Base-by-base conservation (phyloP, 2,329 filamentous ascomycete species). In the Paracoccidioides lutzii region DNA sequence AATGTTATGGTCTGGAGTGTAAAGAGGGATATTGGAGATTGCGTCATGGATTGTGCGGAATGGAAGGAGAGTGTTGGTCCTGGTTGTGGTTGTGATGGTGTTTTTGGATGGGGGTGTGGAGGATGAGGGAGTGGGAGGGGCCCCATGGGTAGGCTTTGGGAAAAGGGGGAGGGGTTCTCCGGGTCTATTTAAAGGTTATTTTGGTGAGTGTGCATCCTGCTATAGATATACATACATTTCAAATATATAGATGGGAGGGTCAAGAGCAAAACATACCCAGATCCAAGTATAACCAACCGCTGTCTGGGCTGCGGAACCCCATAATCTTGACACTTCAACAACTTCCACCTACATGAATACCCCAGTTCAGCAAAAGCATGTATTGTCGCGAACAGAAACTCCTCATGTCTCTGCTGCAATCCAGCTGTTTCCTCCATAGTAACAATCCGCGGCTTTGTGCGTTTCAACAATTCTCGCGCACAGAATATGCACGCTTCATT, bases 341-440 rank as follows among this genome's bases (percentile, higher is more conserved):
- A 67, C 22, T 76, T 79, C 85, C 86, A 93, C 2, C 82, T 74
- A 0, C 91, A 73, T 0, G 83, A 88, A 65, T 87, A 94, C 1
- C 81, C 81, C 32, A 77, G 68, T 2, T 78, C 70, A 0, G 85
- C 82, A 54, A 90, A 83, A 37, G 83, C 80, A 32, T 77, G 72
- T 2, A 93, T 71, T 0, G 90, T 68, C 0, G 75, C 70, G 42
- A 78, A 73, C 49, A 90, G 83, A 53, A 79, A 82, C 0, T 72
- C 68, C 9, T 71, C 67, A 55, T 84, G 81, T 0, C 74, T 68
- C 0, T 77, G 69, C 28, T 79, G 67, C 0, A 94, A 76, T 0
- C 87, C 88, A 53, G 81, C 83, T 0, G 88, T 90, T 64, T 95
- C 85, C 62, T 95, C 89, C 0, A 94, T 72, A 0, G 88, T 94